phyloP scores from a whole-genome alignment of 805 yeast genomes.

The Myxozyma kluyveri region DNA sequence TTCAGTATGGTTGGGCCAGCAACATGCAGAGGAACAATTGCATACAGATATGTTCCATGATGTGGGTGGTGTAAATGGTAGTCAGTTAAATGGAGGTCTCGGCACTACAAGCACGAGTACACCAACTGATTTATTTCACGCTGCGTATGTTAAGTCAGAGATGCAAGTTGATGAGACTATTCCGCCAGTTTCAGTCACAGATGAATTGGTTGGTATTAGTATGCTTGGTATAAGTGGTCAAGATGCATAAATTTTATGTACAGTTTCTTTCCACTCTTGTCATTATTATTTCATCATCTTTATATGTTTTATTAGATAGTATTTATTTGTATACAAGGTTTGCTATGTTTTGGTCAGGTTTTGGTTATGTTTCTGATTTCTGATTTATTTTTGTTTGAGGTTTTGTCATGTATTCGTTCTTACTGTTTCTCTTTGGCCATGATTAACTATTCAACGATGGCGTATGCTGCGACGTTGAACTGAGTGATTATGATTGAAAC shows the following conservation, averaged over 20 bases:
- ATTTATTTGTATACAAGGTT: background rate
- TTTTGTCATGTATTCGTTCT: constrained; percentile 1
- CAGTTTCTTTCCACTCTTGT: background rate
- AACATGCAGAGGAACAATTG: background rate
- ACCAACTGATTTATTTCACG: background rate
- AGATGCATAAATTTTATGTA: background rate
- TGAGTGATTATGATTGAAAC: too few species aligned
- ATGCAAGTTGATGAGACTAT: too few species aligned
- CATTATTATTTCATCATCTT: background rate
- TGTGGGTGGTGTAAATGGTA: too few species aligned
- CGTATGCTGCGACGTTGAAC: too few species aligned
- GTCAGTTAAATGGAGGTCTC: too few species aligned
- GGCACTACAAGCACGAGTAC: too few species aligned
- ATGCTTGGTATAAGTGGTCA: constrained; percentile 10
- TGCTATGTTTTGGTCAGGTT: background rate
- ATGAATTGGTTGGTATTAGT: constrained; percentile 8
- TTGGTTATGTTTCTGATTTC: background rate
- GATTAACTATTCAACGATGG: background rate
- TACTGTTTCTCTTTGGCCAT: background rate
- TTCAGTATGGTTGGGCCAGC: constrained; percentile 7
- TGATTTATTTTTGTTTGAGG: background rate
- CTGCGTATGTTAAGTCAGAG: constrained; percentile 4
- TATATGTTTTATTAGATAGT: background rate
- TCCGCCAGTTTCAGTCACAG: background rate
- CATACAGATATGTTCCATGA: too few species aligned